Conservation (phyloP, 169 alveolate species). For the Cyclospora cayetanensis region DNA sequence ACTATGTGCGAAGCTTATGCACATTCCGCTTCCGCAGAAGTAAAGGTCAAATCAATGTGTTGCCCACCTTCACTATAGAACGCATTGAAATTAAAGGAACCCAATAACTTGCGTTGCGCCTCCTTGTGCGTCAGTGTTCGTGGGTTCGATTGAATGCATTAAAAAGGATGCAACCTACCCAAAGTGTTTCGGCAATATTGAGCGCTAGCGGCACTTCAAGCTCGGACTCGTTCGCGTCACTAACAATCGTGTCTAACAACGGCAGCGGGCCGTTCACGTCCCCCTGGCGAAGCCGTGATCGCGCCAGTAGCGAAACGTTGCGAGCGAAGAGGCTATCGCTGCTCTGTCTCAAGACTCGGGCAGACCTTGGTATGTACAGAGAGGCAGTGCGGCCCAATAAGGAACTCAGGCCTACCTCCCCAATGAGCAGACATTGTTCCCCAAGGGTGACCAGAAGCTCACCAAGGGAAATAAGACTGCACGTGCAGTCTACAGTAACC, state of each 20-base stretch:
- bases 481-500: conserved; percentile 32
- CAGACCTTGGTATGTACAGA: conserved; percentile 5
- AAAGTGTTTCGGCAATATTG: conserved; percentile 10
- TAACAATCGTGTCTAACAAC: conserved; percentile 14
- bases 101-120: neutral
- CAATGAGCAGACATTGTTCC: conserved; percentile 59
- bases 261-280: conserved; percentile 49
- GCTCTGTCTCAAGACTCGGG: too few relatives aligned
- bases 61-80: neutral
- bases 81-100: neutral
- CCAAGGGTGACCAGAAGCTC: conserved; percentile 58
- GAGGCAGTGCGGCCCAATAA: conserved; percentile 55
- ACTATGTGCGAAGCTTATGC: neutral
- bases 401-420: conserved; percentile 43
- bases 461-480: conserved; percentile 47
- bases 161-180: conserved; percentile 23
- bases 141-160: too few relatives aligned
- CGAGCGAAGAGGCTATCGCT: conserved; percentile 16
- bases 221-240: neutral
- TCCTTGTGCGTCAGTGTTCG: too few relatives aligned
- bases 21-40: neutral
- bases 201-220: conserved; percentile 52
- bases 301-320: conserved; percentile 14
- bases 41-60: neutral
- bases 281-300: conserved; percentile 55